A percentile compares a stretch with the other conserved stretches of the same genome.
Evolutionary conservation across 257 asterid genomes (phyloP).

Genomic region (Jaltomata sinuosa): DNA sequence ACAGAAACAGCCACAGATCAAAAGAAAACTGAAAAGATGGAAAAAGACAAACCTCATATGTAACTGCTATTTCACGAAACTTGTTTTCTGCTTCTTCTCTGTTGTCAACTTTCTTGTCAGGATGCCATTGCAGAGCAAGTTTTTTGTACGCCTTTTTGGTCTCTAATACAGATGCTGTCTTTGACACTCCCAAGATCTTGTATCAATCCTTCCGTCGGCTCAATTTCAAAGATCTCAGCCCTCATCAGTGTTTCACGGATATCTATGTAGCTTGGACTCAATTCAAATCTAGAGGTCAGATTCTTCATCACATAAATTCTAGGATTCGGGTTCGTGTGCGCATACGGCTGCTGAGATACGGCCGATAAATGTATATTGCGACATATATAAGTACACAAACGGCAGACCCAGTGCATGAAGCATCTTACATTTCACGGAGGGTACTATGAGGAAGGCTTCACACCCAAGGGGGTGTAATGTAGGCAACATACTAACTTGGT

Average conservation of each 20-base stretch:
- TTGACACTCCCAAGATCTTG: conserved; percentile 78
- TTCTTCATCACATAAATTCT: neutral
- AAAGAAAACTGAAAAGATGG: neutral
- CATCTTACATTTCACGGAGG: neutral
- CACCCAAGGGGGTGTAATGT: too few species aligned
- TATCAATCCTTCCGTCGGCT: conserved; percentile 96
- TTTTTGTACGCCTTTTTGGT: conserved; percentile 90
- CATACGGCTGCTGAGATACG: neutral
- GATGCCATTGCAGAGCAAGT: conserved; percentile 98
- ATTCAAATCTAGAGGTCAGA: neutral
- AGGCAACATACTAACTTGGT: neutral
- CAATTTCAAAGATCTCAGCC: conserved; percentile 75
- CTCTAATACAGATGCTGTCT: conserved; percentile 55
- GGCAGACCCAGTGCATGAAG: neutral
- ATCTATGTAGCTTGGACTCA: neutral
- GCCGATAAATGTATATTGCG: neutral
- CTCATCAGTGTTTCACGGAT: conserved; percentile 58
- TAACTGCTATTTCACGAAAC: conserved; percentile 91
- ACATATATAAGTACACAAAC: neutral
- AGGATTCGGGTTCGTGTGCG: neutral
- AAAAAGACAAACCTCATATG: conserved; percentile 59
- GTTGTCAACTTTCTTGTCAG: conserved; percentile 83
- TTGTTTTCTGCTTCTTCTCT: conserved; percentile 91
- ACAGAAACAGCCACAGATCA: neutral
- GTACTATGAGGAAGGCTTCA: neutral